Evolutionary conservation across 2,329 filamentous ascomycete genomes (phyloP), one percentile per base, ranked within the genome.

Genomic region (Fusarium keratoplasticum): DNA sequence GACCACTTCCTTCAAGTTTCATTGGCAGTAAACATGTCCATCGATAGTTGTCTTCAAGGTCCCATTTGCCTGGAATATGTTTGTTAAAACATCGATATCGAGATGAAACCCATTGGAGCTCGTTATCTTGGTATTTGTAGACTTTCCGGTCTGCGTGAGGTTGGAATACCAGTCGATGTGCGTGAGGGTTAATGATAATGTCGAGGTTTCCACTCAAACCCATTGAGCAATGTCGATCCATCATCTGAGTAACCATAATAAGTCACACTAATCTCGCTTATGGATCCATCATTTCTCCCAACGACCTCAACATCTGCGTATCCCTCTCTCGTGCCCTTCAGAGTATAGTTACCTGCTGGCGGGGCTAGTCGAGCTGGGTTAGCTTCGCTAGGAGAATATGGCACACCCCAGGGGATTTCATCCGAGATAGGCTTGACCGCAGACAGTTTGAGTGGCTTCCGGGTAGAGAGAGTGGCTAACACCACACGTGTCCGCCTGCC

Each of bases 81-180:
- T 70, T 13, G 27, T 58, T 16, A 70, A 27, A 29, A 70, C 35
- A 47, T 72, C 67, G 22, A 72, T 60, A 2, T 22, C 18, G 4
- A 72, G 42, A 0, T 72, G 60, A 40, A 72, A 72, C 6, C 70
- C 63, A 38, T 25, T 25, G 5, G 27, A 36, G 7, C 67, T 59
- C 18, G 85, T 86, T 60, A 77, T 81, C 74, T 86, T 87, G 2
- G 77, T 83, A 1, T 75, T 80, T 5, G 72, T 70, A 0, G 70
- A 71, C 2, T 66, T 69, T 0, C 84, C 83, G 2, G 73, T 82
- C 22, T 82, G 79, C 2, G 75, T 72, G 2, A 86, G 66, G 65
- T 86, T 77, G 1, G 84, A 86, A 25, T 73, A 81, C 83, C 83
- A 86, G 47, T 83, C 78, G 0, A 84, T 42, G n/a, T 69, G 40